phyloP scores from a whole-genome alignment of 257 asterid genomes.

The Solanum ossicruentum region DNA sequence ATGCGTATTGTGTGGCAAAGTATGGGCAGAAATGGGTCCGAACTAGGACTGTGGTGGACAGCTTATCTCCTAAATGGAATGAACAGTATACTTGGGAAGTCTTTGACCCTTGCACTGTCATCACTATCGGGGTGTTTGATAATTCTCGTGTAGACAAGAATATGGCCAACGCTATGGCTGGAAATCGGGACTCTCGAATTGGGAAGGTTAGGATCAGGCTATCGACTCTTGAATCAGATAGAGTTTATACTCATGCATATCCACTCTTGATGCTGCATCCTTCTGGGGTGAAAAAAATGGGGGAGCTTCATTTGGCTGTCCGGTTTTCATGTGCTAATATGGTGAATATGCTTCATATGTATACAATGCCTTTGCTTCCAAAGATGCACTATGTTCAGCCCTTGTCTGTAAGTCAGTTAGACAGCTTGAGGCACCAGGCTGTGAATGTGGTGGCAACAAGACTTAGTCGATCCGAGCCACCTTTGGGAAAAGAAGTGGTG shows the following conservation, averaged over 20 bases:
- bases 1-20: slow-evolving; percentile 68
- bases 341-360: slow-evolving; percentile 61
- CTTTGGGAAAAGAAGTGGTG: slow-evolving; percentile 67
- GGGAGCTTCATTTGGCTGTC: slow-evolving; percentile 84
- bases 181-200: slow-evolving; percentile 45
- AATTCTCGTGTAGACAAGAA: slow-evolving; percentile 58
- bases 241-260: slow-evolving; percentile 74
- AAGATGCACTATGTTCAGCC: slow-evolving; percentile 93
- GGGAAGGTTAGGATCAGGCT: slow-evolving; percentile 74
- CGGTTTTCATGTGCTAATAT: slow-evolving; percentile 67
- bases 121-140: slow-evolving; percentile 71
- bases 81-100: slow-evolving; percentile 97
- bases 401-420: slow-evolving; percentile 57
- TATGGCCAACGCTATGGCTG: slow-evolving; percentile 1
- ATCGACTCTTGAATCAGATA: slow-evolving; percentile 69
- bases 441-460: slow-evolving; percentile 68
- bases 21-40: slow-evolving; percentile 87
- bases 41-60: slow-evolving; percentile 71
- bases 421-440: slow-evolving; percentile 64
- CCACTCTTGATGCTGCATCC: slow-evolving; percentile 76
- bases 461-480: slow-evolving; percentile 76
- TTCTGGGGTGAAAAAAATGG: slow-evolving; percentile 83
- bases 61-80: slow-evolving; percentile 70
- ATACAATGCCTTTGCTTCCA: slow-evolving; percentile 61
- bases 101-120: slow-evolving; percentile 80